phyloP scores from a whole-genome alignment of 2,329 filamentous ascomycete species.

The Coniochaeta sp. region DNA sequence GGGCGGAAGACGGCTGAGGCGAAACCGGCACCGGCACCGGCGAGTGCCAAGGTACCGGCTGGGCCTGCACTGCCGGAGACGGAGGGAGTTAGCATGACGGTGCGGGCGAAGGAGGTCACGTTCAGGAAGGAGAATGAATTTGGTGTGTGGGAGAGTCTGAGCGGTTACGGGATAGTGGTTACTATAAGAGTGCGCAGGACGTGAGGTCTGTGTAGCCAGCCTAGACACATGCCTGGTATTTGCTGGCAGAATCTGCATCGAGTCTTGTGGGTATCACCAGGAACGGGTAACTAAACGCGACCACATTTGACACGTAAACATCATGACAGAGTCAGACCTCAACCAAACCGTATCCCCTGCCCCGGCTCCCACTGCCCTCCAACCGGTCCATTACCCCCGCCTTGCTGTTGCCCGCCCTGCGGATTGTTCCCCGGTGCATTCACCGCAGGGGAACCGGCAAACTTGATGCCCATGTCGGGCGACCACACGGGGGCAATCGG shows the following conservation, averaged over 20 bases:
- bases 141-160: slow-evolving; percentile 42
- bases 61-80: slow-evolving; percentile 5
- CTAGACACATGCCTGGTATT: background rate
- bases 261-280: background rate
- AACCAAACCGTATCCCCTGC: slow-evolving; percentile 50
- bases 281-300: background rate
- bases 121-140: slow-evolving; percentile 44
- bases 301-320: background rate
- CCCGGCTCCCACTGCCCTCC: slow-evolving; percentile 51
- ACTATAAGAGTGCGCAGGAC: slow-evolving; percentile 17
- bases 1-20: slow-evolving; percentile 16
- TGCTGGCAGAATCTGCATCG: background rate
- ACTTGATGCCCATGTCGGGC: slow-evolving; percentile 74
- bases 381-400: slow-evolving; percentile 9
- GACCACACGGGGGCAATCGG: slow-evolving; percentile 51
- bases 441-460: slow-evolving; percentile 39
- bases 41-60: background rate
- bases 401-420: slow-evolving; percentile 7
- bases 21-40: slow-evolving; percentile 3
- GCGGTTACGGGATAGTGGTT: slow-evolving; percentile 42
- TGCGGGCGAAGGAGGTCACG: slow-evolving; percentile 37
- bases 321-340: slow-evolving; percentile 2
- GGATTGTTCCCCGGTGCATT: slow-evolving; percentile 1
- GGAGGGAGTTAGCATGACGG: slow-evolving; percentile 28
- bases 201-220: background rate